These are phyloP conservation scores for Sporothrix humicola DNA, from an alignment of 2,329 filamentous ascomycete genomes.

Conservation along the genomic window DNA sequence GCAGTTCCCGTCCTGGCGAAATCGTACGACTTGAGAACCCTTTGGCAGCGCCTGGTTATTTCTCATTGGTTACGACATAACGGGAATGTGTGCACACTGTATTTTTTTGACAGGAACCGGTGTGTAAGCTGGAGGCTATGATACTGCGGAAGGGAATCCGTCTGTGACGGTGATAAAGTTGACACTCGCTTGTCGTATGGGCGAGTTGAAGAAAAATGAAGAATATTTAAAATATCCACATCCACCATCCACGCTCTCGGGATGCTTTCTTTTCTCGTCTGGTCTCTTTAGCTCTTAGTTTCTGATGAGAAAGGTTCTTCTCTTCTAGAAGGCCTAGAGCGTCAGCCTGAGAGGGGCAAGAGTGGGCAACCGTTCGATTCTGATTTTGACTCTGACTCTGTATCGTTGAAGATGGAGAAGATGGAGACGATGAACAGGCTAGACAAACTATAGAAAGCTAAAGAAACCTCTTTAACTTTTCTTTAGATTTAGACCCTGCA, in stretches of 20 bases:
- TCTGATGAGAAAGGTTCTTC: not conserved
- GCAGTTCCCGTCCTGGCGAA: not conserved
- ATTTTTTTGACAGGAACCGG: too few relatives aligned
- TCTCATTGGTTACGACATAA: too few relatives aligned
- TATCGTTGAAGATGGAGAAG: not conserved
- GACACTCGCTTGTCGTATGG: not conserved
- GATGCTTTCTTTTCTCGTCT: not conserved
- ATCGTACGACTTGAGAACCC: slow-evolving; percentile 5
- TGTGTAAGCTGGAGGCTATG: too few relatives aligned
- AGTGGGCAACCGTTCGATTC: slow-evolving; percentile 17
- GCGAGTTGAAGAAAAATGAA: not conserved
- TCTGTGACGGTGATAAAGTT: not conserved
- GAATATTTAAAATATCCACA: too few relatives aligned
- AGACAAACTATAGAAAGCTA: too few relatives aligned
- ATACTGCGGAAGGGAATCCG: too few relatives aligned
- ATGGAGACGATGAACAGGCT: not conserved
- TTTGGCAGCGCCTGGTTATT: too few relatives aligned
- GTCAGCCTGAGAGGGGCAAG: not conserved
- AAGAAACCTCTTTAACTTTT: not conserved
- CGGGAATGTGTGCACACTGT: too few relatives aligned
- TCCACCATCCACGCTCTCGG: not conserved
- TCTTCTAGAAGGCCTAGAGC: not conserved
- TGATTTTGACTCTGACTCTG: too few relatives aligned
- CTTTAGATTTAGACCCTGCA: not conserved
- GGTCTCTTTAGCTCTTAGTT: not conserved